Base-by-base conservation (phyloP, 164 flowering plant genomes). In the Stephania yunnanensis region DNA sequence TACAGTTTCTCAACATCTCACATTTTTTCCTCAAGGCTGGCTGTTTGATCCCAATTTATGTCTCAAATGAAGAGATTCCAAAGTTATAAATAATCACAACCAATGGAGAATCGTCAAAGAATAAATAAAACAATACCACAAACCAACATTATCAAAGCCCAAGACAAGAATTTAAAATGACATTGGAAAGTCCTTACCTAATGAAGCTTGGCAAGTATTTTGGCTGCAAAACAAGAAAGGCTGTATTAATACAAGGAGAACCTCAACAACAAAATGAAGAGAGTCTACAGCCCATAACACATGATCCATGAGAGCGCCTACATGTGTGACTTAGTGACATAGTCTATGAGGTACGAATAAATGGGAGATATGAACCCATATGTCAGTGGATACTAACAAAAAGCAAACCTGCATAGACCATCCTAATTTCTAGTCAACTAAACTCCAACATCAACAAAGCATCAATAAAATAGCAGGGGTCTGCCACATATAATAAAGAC, bases 151-250 rank as follows among this genome's bases (percentile, higher is more conserved):
- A 61, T 61, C 25, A 61, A 25, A 61, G 19, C 20, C 9, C 25
- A n/a, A 17, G 20, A 61, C 66, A 61, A 10, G 66, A 61, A 61
- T 61, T 20, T 61, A 17, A 25, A 7, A 17, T 61, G 46, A 52
- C 2, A 50, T 10, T 44, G 48, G 79, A 72, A 11, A 45, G n/a
- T 66, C 48, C 91, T 84, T 84, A 92, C 99, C 90, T 89, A 85
- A 96, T 96, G 83, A 96, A 96, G 86, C 89, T 87, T 69, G 98
- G 97, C 86, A 96, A 83, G 74, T 92, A 96, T 78, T 96, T 94
- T 19, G 98, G 98, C 99, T 96, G 98, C 71, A 76, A 6, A 80
- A 83, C 50, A 76, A 81, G 52, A 76, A 77, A 74, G 82, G 69
- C 53, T 71, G 42, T 61, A 63, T 76, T 45, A 83, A 71, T 29